Conservation (phyloP, 345 rosid genomes). For the Camelina neglecta region DNA sequence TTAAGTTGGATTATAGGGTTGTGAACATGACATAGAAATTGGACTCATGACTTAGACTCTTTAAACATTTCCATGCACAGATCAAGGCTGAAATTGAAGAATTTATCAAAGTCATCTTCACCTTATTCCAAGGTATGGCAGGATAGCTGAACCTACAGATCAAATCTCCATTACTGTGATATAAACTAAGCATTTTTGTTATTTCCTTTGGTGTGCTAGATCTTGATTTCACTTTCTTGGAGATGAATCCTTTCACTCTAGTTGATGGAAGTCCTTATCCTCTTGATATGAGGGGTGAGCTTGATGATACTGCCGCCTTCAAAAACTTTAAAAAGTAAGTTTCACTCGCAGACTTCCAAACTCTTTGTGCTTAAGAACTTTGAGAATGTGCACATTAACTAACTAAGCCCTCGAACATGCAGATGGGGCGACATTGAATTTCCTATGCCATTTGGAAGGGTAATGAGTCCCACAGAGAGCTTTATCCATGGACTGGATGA, state of each 20-base stretch:
- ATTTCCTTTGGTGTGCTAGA: slow-evolving; percentile 49
- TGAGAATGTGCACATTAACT: background rate
- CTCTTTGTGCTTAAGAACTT: background rate
- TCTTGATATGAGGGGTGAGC: slow-evolving; percentile 97
- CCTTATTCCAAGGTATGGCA: slow-evolving; percentile 77
- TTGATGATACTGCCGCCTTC: slow-evolving; percentile 95
- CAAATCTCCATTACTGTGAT: background rate
- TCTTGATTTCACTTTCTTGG: slow-evolving; percentile 96
- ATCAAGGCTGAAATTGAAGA: slow-evolving; percentile 67
- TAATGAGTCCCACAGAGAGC: slow-evolving; percentile 86
- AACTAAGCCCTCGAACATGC: slow-evolving; percentile 25
- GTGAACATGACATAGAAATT: slow-evolving; percentile 10
- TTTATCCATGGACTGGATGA: slow-evolving; percentile 90
- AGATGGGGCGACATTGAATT: slow-evolving; percentile 95
- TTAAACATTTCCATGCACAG: slow-evolving; percentile 43
- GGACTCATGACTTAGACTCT: background rate
- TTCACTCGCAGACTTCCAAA: background rate
- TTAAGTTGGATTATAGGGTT: background rate
- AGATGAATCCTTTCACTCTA: slow-evolving; percentile 96
- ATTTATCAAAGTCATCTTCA: slow-evolving; percentile 67
- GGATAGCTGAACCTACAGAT: slow-evolving; percentile 11
- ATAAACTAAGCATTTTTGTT: slow-evolving; percentile 3
- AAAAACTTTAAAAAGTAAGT: slow-evolving; percentile 91
- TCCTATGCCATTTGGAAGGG: slow-evolving; percentile 95
- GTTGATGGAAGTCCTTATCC: slow-evolving; percentile 94